Base-by-base conservation (phyloP, 1,139 yeast genomes). In the Kazachstania sp. region DNA sequence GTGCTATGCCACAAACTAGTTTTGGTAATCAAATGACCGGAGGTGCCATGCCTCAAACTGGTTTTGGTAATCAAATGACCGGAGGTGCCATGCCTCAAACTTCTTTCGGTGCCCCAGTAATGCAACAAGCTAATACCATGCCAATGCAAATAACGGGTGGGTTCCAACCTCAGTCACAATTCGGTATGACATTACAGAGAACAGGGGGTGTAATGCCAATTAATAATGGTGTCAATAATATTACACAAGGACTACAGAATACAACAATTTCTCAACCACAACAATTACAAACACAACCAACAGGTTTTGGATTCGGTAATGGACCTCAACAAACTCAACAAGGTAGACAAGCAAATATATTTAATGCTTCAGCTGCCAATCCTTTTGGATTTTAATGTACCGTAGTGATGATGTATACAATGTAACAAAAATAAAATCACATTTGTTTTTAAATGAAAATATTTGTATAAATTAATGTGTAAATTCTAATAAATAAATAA, bases 331-430 rank as follows among this genome's bases (percentile, higher is more conserved):
- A 74, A 38, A 39, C 39, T n/a, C 50, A 45, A 40, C 48, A 46
- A 32, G 77, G 79, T 45, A 84, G 83, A 64, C 73, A 78, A 63
- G 97, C 97, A 23, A 90, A 90, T 59, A 68, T 90, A 54, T 85
- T 78, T 48, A 85, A 90, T 54, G 97, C 97, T 5, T 79, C 95
- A 2, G 87, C 97, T 2, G 90, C 83, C 55, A 90, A 90, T 69
- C 97, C 97, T 35, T 90, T 90, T 71, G 97, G 97, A 3, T 88
- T 90, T 63, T 86, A 71, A 53, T 48, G 35, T 30, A 39, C 15
- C 39, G 19, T 41, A 36, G 13, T 36, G 19, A 32, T 15, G 29
- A 38, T 38, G 18, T 23, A 16, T 38, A 38, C 23, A 38, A 20
- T n/a, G 16, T n/a, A 28, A 16, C 12, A 38, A 38, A 38, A 38